A percentile compares a stretch with the other conserved stretches of the same genome.
These are phyloP conservation scores for Podaxis sp. DNA, from an alignment of 768 basidiomycete species.

Conservation along the genomic window DNA sequence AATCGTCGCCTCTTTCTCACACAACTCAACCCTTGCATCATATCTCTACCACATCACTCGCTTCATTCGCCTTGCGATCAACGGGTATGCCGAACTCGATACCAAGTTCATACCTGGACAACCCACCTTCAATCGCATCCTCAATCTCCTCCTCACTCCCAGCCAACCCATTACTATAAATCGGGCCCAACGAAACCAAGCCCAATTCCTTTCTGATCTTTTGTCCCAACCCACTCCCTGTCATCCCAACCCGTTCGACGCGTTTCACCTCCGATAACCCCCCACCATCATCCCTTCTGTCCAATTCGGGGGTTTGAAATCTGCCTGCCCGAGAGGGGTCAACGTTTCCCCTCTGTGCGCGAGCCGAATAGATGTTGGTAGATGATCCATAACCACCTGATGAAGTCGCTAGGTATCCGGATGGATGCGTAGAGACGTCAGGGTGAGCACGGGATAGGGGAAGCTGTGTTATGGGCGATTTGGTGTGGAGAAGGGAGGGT, in stretches of 20 bases:
- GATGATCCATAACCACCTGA: slow-evolving; percentile 1
- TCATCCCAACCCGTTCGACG: background rate
- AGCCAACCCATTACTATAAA: background rate
- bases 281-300: background rate
- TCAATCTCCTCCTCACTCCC: background rate
- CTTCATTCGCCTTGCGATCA: background rate
- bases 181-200: background rate
- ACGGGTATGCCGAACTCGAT: background rate
- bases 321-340: background rate
- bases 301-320: background rate
- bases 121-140: background rate
- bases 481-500: background rate
- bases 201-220: too few species aligned
- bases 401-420: background rate
- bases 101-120: background rate
- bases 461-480: background rate
- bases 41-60: background rate
- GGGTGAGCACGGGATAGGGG: too few species aligned
- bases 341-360: background rate
- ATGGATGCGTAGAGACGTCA: background rate
- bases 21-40: background rate
- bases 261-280: background rate
- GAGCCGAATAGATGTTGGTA: background rate
- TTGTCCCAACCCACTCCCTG: too few species aligned
- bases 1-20: background rate